These are phyloP conservation scores for Metschnikowia arizonensis DNA, from an alignment of 805 yeast species.

Conservation along the genomic window DNA sequence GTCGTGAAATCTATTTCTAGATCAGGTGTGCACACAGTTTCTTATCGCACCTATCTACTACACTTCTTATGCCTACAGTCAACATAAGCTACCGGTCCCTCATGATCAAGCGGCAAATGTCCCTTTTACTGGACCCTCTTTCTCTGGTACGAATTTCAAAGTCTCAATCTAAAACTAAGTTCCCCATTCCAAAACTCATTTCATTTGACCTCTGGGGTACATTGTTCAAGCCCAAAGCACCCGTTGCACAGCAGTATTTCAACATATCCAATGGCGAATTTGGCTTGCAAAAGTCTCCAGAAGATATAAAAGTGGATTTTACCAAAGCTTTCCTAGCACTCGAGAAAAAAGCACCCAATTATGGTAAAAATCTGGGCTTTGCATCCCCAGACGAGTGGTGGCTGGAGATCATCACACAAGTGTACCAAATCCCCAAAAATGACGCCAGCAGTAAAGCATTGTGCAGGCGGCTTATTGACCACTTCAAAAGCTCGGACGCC, in stretches of 20 bases:
- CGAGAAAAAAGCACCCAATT: slow-evolving; percentile 49
- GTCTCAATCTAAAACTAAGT: slow-evolving; percentile 13
- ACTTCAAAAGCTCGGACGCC: slow-evolving; percentile 49
- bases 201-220: slow-evolving; percentile 72
- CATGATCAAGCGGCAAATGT: background rate
- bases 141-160: slow-evolving; percentile 15
- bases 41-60: slow-evolving; percentile 4
- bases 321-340: slow-evolving; percentile 34
- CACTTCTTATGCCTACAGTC: slow-evolving; percentile 2
- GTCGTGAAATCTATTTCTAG: background rate
- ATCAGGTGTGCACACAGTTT: background rate
- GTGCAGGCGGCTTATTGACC: slow-evolving; percentile 41
- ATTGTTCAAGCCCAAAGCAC: slow-evolving; percentile 51
- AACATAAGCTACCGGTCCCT: background rate
- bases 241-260: slow-evolving; percentile 53
- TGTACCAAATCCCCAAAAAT: slow-evolving; percentile 35
- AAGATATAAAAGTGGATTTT: slow-evolving; percentile 24
- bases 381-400: slow-evolving; percentile 49
- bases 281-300: slow-evolving; percentile 35
- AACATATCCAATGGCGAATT: slow-evolving; percentile 40
- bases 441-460: slow-evolving; percentile 30
- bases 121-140: slow-evolving; percentile 14
- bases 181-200: slow-evolving; percentile 44
- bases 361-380: slow-evolving; percentile 45
- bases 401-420: slow-evolving; percentile 43